Conservation (phyloP, 306 rosid species). For the barrel medic (Medicago truncatula) region MtrunA17r5.0-ANR NC_053045.1:52863501-52864000, state of each 20-base stretch:
- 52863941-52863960: neutral
- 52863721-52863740: neutral
- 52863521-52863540: neutral
- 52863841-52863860: neutral
- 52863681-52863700: too few relatives aligned
- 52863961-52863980: neutral
- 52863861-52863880: conserved; percentile 13
- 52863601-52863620: neutral
- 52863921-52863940: neutral
- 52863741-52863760: neutral
- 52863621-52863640: too few relatives aligned
- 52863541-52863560: neutral
- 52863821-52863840: conserved; percentile 1
- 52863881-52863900: neutral
- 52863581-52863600: neutral
- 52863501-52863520: neutral
- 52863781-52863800: neutral
- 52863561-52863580: neutral
- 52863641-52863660: too few relatives aligned
- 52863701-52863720: neutral
- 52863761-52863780: neutral
- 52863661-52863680: too few relatives aligned
- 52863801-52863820: neutral
- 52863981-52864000: neutral
- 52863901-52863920: neutral